Evolutionary conservation across 2,329 filamentous ascomycete genomes (phyloP).

Genomic region (Metarhizium rileyi): DNA sequence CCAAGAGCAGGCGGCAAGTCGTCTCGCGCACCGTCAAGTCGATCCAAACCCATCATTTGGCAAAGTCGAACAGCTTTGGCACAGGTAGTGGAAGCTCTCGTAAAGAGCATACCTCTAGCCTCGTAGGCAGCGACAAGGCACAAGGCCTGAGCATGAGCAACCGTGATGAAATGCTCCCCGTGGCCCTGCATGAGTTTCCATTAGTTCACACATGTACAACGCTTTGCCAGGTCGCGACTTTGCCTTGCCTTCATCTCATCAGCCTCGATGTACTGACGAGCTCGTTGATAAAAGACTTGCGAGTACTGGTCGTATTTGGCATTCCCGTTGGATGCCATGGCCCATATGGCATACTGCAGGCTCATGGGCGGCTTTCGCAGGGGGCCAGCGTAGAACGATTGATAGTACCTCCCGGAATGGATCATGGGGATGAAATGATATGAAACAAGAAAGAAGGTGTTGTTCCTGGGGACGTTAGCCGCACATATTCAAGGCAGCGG

Average conservation of each 20-base stretch:
- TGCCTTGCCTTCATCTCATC: conserved; percentile 66
- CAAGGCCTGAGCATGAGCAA: conserved; percentile 79
- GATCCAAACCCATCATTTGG: conserved; percentile 79
- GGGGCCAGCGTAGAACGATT: conserved; percentile 61
- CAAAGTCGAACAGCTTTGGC: conserved; percentile 61
- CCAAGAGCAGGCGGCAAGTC: conserved; percentile 66
- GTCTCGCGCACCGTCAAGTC: conserved; percentile 55
- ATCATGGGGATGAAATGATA: conserved; percentile 68
- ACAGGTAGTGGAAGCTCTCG: conserved; percentile 73
- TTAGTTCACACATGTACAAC: not conserved
- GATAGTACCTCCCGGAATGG: conserved; percentile 65
- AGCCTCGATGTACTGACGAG: conserved; percentile 71
- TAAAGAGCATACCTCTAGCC: conserved; percentile 77
- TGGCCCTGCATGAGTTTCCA: conserved; percentile 38
- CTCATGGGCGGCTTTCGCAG: conserved; percentile 72
- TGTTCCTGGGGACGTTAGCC: conserved; percentile 39
- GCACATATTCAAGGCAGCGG: not conserved
- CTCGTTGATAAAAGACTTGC: conserved; percentile 70
- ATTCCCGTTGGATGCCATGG: conserved; percentile 60
- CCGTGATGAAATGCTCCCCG: conserved; percentile 69
- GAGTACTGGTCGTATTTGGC: conserved; percentile 64
- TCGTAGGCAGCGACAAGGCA: conserved; percentile 66
- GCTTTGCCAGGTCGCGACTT: not conserved
- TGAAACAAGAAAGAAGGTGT: conserved; percentile 65
- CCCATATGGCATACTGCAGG: conserved; percentile 81